Evolutionary conservation across 805 yeast species (phyloP).

Genomic region (Candida corydali): DNA sequence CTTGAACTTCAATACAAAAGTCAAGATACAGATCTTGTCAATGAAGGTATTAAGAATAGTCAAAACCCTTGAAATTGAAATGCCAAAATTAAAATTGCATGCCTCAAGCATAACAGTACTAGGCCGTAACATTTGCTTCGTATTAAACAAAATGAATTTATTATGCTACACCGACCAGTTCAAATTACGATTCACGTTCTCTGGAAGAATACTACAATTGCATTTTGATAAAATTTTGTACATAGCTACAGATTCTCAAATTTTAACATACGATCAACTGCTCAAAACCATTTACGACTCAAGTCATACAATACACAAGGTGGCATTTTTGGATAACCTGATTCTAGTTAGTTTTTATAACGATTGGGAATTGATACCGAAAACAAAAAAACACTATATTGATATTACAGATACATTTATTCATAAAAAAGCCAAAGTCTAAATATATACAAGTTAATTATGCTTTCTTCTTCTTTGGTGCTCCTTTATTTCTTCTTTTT

Average conservation of each 20-base stretch:
- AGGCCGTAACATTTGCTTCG: not conserved
- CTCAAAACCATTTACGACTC: not conserved
- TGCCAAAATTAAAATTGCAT: not conserved
- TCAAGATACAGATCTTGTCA: not conserved
- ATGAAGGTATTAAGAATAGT: conserved; percentile 3
- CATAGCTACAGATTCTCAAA: conserved; percentile 1
- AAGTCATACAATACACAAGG: not conserved
- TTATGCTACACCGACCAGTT: not conserved
- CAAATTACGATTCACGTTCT: no score
- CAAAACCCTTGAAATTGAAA: not conserved
- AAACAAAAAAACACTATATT: conserved; percentile 8
- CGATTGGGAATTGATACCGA: not conserved
- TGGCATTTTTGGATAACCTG: not conserved
- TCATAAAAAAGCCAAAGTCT: conserved; percentile 9
- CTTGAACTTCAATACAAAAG: not conserved
- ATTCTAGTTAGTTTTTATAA: not conserved
- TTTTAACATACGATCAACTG: not conserved
- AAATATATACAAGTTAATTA: conserved; percentile 10
- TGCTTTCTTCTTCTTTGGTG: conserved; percentile 64
- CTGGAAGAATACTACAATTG: not conserved
- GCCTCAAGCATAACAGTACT: not conserved
- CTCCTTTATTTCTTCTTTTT: conserved; percentile 86
- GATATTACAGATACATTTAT: conserved; percentile 27
- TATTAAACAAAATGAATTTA: not conserved
- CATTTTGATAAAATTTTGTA: not conserved